phyloP scores from a whole-genome alignment of 208 protist genomes.

The Leptomonas pyrrhocoris region DNA sequence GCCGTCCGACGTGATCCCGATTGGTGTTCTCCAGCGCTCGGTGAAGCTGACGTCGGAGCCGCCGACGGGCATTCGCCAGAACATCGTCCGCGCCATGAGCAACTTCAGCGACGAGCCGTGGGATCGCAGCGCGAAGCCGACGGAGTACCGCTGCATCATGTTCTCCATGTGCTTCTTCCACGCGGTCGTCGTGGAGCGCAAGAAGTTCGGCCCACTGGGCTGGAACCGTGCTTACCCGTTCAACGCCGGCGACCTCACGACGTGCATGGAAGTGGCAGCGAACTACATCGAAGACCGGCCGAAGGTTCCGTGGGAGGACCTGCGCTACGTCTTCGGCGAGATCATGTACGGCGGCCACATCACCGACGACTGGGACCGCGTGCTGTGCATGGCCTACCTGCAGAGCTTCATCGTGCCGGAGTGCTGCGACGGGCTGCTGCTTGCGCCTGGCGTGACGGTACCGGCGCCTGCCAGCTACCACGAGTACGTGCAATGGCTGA shows the following conservation, averaged over 20 bases:
- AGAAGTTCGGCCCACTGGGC: constrained; percentile 98
- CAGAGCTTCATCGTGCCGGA: constrained; percentile 89
- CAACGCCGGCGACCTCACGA: constrained; percentile 97
- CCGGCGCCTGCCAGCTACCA: constrained; percentile 87
- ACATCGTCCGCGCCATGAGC: constrained; percentile 96
- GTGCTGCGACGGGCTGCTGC: constrained; percentile 91
- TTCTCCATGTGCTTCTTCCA: constrained; percentile 99
- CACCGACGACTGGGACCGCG: constrained; percentile 98
- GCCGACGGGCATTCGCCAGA: constrained; percentile 96
- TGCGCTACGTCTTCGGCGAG: constrained; percentile 99
- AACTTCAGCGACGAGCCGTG: constrained; percentile 97
- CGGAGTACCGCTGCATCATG: constrained; percentile 97
- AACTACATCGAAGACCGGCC: constrained; percentile 98
- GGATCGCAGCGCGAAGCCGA: constrained; percentile 95
- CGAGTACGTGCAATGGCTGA: constrained; percentile 96
- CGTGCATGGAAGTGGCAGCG: constrained; percentile 95
- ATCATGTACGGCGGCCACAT: constrained; percentile 99
- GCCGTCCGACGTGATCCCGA: constrained; percentile 95
- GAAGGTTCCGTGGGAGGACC: constrained; percentile 98
- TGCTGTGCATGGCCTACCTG: constrained; percentile 97
- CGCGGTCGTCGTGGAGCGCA: constrained; percentile 96
- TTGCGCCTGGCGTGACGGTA: constrained; percentile 93
- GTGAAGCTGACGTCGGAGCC: constrained; percentile 99
- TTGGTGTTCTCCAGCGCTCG: constrained; percentile 97
- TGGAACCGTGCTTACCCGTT: constrained; percentile 98